phyloP scores from a whole-genome alignment of 2,329 filamentous ascomycete species.

The Fusarium protoensiforme region DNA sequence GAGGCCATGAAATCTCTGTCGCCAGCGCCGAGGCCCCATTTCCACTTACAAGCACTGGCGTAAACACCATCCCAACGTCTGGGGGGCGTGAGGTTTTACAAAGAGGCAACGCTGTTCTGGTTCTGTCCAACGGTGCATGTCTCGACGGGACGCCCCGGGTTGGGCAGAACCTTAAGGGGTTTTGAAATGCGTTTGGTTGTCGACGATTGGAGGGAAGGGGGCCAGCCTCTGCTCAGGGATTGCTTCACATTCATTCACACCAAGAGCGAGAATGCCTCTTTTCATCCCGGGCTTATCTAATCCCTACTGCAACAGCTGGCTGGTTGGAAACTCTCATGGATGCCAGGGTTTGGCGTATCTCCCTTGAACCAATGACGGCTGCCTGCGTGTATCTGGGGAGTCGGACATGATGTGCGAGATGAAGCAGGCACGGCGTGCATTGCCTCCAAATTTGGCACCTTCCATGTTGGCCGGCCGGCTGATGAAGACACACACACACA shows the following conservation, averaged over 20 bases:
- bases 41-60: constrained; percentile 34
- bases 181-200: neutral
- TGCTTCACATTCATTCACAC: neutral
- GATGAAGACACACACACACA: neutral
- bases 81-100: constrained; percentile 21
- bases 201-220: neutral
- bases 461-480: neutral
- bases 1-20: constrained; percentile 40
- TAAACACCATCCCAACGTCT: constrained; percentile 5
- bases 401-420: neutral
- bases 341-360: neutral
- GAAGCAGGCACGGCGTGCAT: neutral
- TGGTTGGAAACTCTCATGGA: neutral
- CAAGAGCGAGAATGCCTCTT: neutral
- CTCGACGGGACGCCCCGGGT: constrained; percentile 17
- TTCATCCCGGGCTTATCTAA: neutral
- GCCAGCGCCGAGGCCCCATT: constrained; percentile 23
- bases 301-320: neutral
- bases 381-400: neutral
- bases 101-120: constrained; percentile 23
- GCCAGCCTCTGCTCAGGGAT: neutral
- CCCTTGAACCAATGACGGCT: neutral
- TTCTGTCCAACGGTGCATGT: constrained; percentile 21
- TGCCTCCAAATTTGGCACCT: neutral
- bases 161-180: constrained; percentile 12